Evolutionary conservation across 805 yeast species (phyloP), one percentile per base, ranked within the genome.

Genomic region (Candida broadrunensis): DNA sequence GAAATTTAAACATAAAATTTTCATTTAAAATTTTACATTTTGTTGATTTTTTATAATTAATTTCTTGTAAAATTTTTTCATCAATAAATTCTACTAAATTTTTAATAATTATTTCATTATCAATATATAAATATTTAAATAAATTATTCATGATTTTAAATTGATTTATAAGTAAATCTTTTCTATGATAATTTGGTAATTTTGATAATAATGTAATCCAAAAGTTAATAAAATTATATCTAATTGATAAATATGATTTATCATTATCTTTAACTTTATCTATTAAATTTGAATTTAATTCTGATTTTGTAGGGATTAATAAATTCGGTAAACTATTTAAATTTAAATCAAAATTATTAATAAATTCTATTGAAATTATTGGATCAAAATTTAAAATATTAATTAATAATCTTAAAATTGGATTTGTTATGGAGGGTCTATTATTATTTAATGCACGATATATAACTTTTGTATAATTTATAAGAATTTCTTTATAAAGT

Each of bases 11-110:
- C 43, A 88, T 54, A 17, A 83, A 77, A 70, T 85, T 78, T 55
- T 90, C 97, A 50, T 87, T 88, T 52, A 91, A 75, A 13, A 89
- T 74, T 44, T 80, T 78, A 45, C 88, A 76, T 56, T 89, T 90
- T 0, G 88, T 76, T 44, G 82, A 67, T 52, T 81, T 83, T 49
- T 78, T 78, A 55, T 81, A 84, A 11, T 74, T 62, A 2, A 66
- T 52, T 48, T 90, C 97, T 20, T 64, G 57, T 26, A 88, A 53
- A 2, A 90, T 73, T 17, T 67, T 63, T 1, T 62, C 54, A 14
- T 71, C 77, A 42, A 88, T 63, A 19, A 79, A 70, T 0, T 60
- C 56, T 2, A 87, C 41, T 0, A 83, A 65, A 0, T 42, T 41
- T 4, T 43, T 37, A 3, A 73, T 39, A 1, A 65, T 67, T 1